A percentile compares a stretch with the other conserved stretches of the same genome.
Conservation (phyloP, 176 grass and related monocot species). For the Triticum dicoccoides region DNA sequence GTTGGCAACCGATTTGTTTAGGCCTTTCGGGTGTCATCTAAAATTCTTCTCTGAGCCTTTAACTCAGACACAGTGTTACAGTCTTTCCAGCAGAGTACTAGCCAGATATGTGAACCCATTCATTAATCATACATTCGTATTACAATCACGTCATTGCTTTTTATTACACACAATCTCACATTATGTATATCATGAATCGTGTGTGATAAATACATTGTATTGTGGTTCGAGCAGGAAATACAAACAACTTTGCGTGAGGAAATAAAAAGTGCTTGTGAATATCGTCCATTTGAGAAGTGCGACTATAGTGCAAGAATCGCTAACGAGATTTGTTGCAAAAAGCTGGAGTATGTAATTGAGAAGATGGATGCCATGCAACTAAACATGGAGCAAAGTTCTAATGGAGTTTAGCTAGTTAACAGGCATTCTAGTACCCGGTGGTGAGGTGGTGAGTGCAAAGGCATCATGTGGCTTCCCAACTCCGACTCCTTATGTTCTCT, state of each 20-base stretch:
- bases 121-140: background rate
- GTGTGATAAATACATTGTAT: background rate
- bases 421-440: background rate
- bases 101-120: background rate
- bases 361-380: constrained; percentile 77
- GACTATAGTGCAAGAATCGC: constrained; percentile 85
- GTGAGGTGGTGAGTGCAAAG: constrained; percentile 2
- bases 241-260: constrained; percentile 81
- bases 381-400: constrained; percentile 48
- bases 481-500: background rate
- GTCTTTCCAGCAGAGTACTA: background rate
- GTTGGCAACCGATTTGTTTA: background rate
- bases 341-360: constrained; percentile 74
- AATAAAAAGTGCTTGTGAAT: constrained; percentile 85
- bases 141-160: background rate
- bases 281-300: constrained; percentile 91
- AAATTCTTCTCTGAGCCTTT: background rate
- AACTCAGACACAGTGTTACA: background rate
- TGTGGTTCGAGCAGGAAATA: constrained; percentile 63
- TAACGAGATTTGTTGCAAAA: constrained; percentile 89
- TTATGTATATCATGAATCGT: background rate
- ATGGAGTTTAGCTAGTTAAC: constrained; percentile 1
- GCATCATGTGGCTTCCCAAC: background rate
- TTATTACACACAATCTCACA: background rate
- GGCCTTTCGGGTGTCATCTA: background rate